Evolutionary conservation across 129 eudicot species (phyloP), one percentile per base, ranked within the genome.

Genomic region (Mikania micrantha): DNA sequence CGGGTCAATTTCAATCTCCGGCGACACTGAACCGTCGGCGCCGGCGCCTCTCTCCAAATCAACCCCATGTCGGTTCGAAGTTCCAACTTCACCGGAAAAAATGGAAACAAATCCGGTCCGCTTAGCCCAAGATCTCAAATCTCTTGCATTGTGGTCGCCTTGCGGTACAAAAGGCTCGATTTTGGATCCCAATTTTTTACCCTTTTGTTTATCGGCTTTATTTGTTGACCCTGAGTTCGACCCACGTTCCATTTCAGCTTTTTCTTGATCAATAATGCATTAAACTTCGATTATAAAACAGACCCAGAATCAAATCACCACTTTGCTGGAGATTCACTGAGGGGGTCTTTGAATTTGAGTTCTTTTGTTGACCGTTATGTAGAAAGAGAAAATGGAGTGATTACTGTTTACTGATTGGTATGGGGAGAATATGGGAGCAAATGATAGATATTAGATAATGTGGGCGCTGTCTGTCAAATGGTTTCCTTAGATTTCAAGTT

Each of bases 61-160:
- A 32, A 4, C 0, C 36, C 0, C 36, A 4, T 32, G 36, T 32
- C 36, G 36, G 36, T 41, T 70, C 4, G 79, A 58, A 44, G 70
- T 70, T 52, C 83, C 88, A 65, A 74, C 80, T 79, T 93, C 96
- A 7, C 86, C 87, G 72, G 96, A 92, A 42, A 92, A 82, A 15
- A 74, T 79, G 7, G 96, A 89, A 28, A 83, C 88, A 76, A 93
- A 93, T 39, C 98, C 96, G 57, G 98, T 93, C 20, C 81, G 79
- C 60, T 93, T 93, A 66, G 98, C 98, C 98, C 98, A 93, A 77
- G 98, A 88, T 76, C 83, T 88, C 81, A 93, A 83, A 66, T 93
- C 95, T 64, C 84, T 89, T 0, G 96, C 90, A 70, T 82, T 90
- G 76, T 89, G 85, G 72, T 83, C 85, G 54, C 77, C 83, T 77